Evolutionary conservation across 1,284 basidiomycete genomes (phyloP).

Genomic region (Trichosporon sp.): DNA sequence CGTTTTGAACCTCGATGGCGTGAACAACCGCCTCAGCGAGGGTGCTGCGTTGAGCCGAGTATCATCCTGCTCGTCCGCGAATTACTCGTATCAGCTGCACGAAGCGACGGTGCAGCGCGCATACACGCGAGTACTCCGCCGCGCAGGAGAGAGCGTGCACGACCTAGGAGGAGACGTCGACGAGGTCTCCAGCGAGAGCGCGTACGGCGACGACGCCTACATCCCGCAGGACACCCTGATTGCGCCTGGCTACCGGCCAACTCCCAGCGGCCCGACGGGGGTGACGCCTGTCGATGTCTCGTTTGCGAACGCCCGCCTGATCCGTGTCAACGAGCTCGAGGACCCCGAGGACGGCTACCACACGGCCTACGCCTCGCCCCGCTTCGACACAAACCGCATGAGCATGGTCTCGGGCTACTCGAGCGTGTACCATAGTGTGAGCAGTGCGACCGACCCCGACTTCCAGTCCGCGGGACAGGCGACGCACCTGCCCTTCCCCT

Average conservation of each 20-base stretch:
- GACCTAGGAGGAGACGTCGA: slow-evolving; percentile 12
- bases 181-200: slow-evolving; percentile 4
- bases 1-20: slow-evolving; percentile 8
- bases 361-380: slow-evolving; percentile 11
- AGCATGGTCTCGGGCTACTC: not conserved
- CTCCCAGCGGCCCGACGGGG: slow-evolving; percentile 8
- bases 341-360: slow-evolving; percentile 12
- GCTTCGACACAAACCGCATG: slow-evolving; percentile 9
- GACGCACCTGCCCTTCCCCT: not conserved
- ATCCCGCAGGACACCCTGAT: not conserved
- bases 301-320: slow-evolving; percentile 5
- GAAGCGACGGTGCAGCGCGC: slow-evolving; percentile 36
- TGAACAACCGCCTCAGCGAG: slow-evolving; percentile 9
- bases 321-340: slow-evolving; percentile 17
- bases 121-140: slow-evolving; percentile 32
- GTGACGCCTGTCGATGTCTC: not conserved
- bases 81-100: slow-evolving; percentile 28
- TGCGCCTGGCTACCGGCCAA: not conserved
- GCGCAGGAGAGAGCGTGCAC: slow-evolving; percentile 19
- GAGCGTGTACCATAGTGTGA: slow-evolving; percentile 17
- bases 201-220: slow-evolving; percentile 1
- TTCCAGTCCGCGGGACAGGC: not conserved
- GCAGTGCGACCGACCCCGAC: not conserved
- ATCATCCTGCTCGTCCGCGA: slow-evolving; percentile 21
- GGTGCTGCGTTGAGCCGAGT: not conserved